Evolutionary conservation across 2,329 filamentous ascomycete species (phyloP).

Genomic region (Claviceps lovelessii): DNA sequence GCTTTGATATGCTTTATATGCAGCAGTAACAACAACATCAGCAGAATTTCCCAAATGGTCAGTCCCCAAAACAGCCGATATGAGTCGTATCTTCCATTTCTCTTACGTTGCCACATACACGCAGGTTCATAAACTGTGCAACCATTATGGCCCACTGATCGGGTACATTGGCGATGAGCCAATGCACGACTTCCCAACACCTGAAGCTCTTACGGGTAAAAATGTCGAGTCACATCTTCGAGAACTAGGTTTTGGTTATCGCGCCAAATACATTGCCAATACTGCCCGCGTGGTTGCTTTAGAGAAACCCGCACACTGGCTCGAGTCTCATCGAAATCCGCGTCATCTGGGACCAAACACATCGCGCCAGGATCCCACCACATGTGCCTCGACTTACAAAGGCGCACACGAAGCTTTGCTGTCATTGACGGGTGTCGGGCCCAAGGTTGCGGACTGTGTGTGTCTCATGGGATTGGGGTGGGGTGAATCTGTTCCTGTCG

Average conservation of each 20-base stretch:
- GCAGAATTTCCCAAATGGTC: constrained; percentile 92
- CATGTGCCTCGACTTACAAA: constrained; percentile 45
- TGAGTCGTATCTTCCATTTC: too few species aligned
- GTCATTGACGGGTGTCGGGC: constrained; percentile 72
- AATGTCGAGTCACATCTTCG: constrained; percentile 71
- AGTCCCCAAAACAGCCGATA: constrained; percentile 4
- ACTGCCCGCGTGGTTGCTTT: constrained; percentile 63
- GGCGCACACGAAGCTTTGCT: constrained; percentile 70
- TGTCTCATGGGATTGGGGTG: constrained; percentile 93
- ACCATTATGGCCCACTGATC: constrained; percentile 68
- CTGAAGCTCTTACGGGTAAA: constrained; percentile 54
- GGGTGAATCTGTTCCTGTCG: constrained; percentile 88
- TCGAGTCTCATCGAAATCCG: constrained; percentile 64
- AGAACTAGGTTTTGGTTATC: constrained; percentile 81
- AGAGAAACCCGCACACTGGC: constrained; percentile 57
- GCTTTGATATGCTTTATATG: constrained; percentile 89
- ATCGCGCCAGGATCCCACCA: constrained; percentile 15
- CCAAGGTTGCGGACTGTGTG: constrained; percentile 94
- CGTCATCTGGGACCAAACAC: constrained; percentile 45
- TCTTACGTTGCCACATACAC: background rate
- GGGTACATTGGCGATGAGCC: constrained; percentile 52
- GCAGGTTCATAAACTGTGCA: constrained; percentile 71
- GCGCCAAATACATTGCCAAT: constrained; percentile 80
- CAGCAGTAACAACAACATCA: constrained; percentile 97
- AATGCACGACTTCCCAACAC: constrained; percentile 78